Conservation (phyloP, 73 alveolate species). For the Tetrahymena thermophila region DNA sequence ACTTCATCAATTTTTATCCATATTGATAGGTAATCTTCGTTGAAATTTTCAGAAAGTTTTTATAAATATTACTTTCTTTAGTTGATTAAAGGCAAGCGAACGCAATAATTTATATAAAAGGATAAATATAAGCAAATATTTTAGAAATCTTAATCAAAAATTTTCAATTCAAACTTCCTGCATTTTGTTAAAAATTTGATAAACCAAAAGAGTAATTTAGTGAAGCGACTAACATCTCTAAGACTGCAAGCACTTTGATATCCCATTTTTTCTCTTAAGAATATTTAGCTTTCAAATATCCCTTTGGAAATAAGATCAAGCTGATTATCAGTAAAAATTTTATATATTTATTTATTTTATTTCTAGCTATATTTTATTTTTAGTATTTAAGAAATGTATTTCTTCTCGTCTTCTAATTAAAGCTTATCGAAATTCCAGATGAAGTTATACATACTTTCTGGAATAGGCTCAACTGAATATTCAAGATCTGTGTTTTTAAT, state of each 20-base stretch:
- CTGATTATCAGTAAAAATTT: not conserved
- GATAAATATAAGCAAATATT: not conserved
- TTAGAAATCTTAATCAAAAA: not conserved
- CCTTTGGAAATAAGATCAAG: not conserved
- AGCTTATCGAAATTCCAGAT: slow-evolving; percentile 61
- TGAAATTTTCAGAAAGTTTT: not conserved
- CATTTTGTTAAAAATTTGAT: not conserved
- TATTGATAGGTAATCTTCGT: not conserved
- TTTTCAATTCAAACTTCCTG: slow-evolving; percentile 7
- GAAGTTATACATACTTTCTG: slow-evolving; percentile 51
- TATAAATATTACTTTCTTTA: not conserved
- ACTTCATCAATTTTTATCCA: slow-evolving; percentile 10
- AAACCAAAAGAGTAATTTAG: slow-evolving; percentile 52
- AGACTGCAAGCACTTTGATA: slow-evolving; percentile 55
- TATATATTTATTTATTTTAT: not conserved
- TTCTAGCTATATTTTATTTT: not conserved
- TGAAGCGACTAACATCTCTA: slow-evolving; percentile 65
- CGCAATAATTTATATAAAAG: slow-evolving; percentile 3
- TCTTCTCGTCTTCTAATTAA: slow-evolving; percentile 37
- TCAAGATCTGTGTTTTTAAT: slow-evolving; percentile 25
- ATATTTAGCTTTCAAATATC: slow-evolving; percentile 35
- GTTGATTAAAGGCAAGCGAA: not conserved
- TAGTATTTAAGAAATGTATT: slow-evolving; percentile 50
- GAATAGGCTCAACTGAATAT: slow-evolving; percentile 63
- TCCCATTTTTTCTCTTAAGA: slow-evolving; percentile 35